Base-by-base conservation (phyloP, 1,284 basidiomycete species). In the Cryptococcus amylolentus region DNA sequence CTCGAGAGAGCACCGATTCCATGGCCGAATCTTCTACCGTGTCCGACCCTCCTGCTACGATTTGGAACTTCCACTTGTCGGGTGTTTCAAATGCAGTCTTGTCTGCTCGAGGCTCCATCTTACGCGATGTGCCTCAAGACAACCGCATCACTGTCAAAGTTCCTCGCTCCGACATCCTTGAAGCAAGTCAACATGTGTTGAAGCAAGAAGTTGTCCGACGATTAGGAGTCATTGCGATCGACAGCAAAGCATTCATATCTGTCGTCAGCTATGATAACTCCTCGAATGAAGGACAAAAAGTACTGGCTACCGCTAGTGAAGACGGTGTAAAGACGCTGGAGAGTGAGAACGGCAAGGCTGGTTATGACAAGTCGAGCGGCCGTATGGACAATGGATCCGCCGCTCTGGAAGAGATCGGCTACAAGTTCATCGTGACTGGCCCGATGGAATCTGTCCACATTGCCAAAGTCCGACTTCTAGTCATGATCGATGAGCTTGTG, bases 51-150 rank as follows among this genome's bases (percentile, higher is more conserved):
- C 51, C 60, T 4, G 56, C 59, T 5, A 61, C 63, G 5, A 61
- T 67, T 43, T 91, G 88, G 86, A 93, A 92, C 76, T 94, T 96
- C 71, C 86, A 92, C 75, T 83, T 97, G 63, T 90, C 88, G 58
- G 94, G 94, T 48, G 84, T 86, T 27, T 93, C 93, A 78, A 89
- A 90, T 71, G 89, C 94, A 75, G 95, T 97, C 64, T 89, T 96
- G 86, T 82, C 86, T 54, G 88, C 93, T 49, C 83, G 92, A 51
- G 92, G 91, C 18, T 85, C 88, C 80, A 85, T 97, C 58, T 77
- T 96, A 59, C 89, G 94, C 64, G 90, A 94, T 67, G 87, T 88
- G 68, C 93, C 93, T 4, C 84, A 92, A 52, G 76, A 91, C 86
- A 89, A 88, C 73, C 88, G 88, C 56, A 84, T 88, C 31, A 82